Percentiles rank a stretch among this genome's conserved stretches.
Evolutionary conservation across 2,329 filamentous ascomycete genomes (phyloP).

Genomic region (Fusarium domesticum): DNA sequence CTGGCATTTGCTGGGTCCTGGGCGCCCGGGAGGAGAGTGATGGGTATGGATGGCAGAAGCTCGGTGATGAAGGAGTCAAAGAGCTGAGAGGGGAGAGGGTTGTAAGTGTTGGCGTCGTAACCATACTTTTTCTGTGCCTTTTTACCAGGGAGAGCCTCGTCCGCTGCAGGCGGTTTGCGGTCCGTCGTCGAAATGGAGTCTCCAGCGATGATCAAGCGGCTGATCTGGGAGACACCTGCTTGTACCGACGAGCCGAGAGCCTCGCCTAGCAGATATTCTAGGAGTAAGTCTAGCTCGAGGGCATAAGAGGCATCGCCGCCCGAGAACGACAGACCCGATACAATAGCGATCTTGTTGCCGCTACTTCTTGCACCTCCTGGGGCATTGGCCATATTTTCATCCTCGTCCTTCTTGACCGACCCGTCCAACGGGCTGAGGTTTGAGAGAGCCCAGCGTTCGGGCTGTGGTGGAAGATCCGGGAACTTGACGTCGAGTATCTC

Average conservation of each 20-base stretch:
- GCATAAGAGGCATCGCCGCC: slow-evolving; percentile 69
- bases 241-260: slow-evolving; percentile 61
- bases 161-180: slow-evolving; percentile 31
- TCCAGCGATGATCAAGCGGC: slow-evolving; percentile 84
- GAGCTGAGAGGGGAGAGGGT: slow-evolving; percentile 76
- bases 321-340: slow-evolving; percentile 84
- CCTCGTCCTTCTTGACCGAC: slow-evolving; percentile 39
- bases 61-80: slow-evolving; percentile 80
- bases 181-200: slow-evolving; percentile 76
- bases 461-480: slow-evolving; percentile 80
- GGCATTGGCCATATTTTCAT: slow-evolving; percentile 57
- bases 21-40: slow-evolving; percentile 83
- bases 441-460: slow-evolving; percentile 71
- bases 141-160: slow-evolving; percentile 44
- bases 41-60: slow-evolving; percentile 78
- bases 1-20: slow-evolving; percentile 85
- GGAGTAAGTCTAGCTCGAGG: slow-evolving; percentile 71
- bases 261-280: slow-evolving; percentile 87
- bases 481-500: slow-evolving; percentile 88
- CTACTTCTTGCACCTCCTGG: slow-evolving; percentile 33
- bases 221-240: slow-evolving; percentile 63
- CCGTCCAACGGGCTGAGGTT: slow-evolving; percentile 40
- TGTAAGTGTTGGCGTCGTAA: slow-evolving; percentile 87
- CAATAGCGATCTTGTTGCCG: slow-evolving; percentile 71
- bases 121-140: slow-evolving; percentile 76